These are phyloP conservation scores for Naganishia antarctica DNA, from an alignment of 768 basidiomycete species.

Conservation along the genomic window DNA sequence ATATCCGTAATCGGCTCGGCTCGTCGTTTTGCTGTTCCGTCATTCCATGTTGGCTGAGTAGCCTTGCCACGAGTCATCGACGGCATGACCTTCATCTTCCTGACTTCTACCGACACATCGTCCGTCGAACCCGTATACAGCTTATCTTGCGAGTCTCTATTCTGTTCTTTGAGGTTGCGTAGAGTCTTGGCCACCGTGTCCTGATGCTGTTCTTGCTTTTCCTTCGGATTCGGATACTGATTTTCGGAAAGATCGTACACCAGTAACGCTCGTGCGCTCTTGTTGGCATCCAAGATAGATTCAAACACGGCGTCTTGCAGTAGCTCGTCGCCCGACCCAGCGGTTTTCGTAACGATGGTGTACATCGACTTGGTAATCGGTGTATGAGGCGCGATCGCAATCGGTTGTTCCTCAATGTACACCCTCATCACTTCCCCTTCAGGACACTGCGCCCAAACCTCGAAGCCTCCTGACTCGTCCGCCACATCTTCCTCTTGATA, in stretches of 20 bases:
- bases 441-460: slow-evolving; percentile 6
- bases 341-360: neutral
- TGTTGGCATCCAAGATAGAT: neutral
- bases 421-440: slow-evolving; percentile 3
- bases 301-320: neutral
- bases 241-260: slow-evolving; percentile 3
- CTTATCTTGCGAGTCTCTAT: neutral
- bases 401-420: slow-evolving; percentile 5
- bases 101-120: neutral
- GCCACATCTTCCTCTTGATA: slow-evolving; percentile 1
- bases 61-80: neutral
- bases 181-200: neutral
- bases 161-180: neutral
- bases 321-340: neutral
- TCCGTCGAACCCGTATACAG: neutral
- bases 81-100: neutral
- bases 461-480: slow-evolving; percentile 1
- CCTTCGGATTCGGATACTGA: neutral
- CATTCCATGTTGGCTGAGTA: neutral
- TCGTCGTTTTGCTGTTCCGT: neutral
- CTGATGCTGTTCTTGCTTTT: neutral
- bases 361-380: neutral
- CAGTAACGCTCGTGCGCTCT: neutral
- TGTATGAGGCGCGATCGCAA: neutral
- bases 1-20: neutral